Base-by-base conservation (phyloP, 1,284 basidiomycete species). In the Singerocomus rubriflavus region DNA sequence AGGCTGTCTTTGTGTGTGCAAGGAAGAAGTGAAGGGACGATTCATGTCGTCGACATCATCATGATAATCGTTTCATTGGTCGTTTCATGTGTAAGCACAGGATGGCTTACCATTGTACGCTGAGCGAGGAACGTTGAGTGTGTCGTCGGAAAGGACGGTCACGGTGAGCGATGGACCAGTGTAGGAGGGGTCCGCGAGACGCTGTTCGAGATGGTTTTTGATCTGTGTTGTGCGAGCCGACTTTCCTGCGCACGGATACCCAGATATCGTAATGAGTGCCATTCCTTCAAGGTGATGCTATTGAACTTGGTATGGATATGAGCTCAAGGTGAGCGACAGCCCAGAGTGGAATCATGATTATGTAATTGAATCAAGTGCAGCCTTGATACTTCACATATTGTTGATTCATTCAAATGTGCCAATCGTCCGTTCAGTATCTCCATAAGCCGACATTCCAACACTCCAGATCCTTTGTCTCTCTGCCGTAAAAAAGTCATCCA, bases 211-310 rank as follows among this genome's bases (percentile, higher is more conserved):
- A 59, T 81, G 78, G 3, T 64, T 59, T 39, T 78, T 76, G 46
- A 98, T 77, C 64, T 93, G 82, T 1, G 70, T 57, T 1, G 85
- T 85, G 40, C 93, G 75, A n/a, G 69, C 76, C 0, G 88, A 82
- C 69, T 98, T 98, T 48, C 96, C 95, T 37, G 88, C 87, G 60
- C 79, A 85, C 0, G 96, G 95, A 69, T 82, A 93, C 10, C 96
- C 96, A n/a, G 89, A 83, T 36, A 98, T 77, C 4, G 93, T 95
- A 58, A 99, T 76, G 46, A 98, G 79, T n/a, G 95, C 93, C 95
- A 98, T 98, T 37, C 7, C 14, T 25, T 29, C 46, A 52, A 16
- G 34, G 48, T 14, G 45, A 25, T 10, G 9, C n/a, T 27, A 11
- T 21, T 21, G 21, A 21, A 21, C 21, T 21, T 21, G 21, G 21